A percentile compares a stretch with the other conserved stretches of the same genome.
Evolutionary conservation across 805 yeast genomes (phyloP).

Genomic region (Wickerhamiella azyma): DNA sequence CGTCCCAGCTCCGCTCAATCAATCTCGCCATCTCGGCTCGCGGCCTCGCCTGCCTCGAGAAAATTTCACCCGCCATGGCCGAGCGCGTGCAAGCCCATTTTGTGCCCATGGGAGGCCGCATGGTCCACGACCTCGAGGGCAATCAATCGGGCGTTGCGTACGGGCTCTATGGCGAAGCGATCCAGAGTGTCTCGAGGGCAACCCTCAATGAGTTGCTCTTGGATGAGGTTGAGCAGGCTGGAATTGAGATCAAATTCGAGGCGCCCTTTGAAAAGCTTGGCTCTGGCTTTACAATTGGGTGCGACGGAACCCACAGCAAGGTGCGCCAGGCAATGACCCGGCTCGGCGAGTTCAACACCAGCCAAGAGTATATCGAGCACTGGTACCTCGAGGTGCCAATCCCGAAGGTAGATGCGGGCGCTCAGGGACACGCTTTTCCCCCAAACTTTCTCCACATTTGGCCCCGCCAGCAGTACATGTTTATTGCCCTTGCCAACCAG

Average conservation of each 20-base stretch:
- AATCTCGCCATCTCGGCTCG: constrained; percentile 80
- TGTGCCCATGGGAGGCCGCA: constrained; percentile 79
- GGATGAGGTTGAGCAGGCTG: constrained; percentile 43
- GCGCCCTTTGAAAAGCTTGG: constrained; percentile 35
- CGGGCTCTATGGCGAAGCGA: constrained; percentile 70
- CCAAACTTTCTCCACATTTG: constrained; percentile 81
- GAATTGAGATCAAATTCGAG: constrained; percentile 38
- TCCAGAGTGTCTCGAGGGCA: constrained; percentile 73
- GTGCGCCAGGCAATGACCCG: constrained; percentile 58
- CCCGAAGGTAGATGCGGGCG: constrained; percentile 36
- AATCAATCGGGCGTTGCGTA: constrained; percentile 54
- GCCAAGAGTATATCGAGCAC: constrained; percentile 71
- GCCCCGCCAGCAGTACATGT: constrained; percentile 80
- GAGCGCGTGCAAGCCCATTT: constrained; percentile 41
- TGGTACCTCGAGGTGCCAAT: constrained; percentile 71
- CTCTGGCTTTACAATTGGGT: constrained; percentile 47
- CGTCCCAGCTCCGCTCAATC: constrained; percentile 37
- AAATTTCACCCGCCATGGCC: constrained; percentile 48
- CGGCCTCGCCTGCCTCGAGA: constrained; percentile 57
- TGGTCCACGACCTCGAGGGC: constrained; percentile 68
- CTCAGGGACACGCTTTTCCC: constrained; percentile 37
- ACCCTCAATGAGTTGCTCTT: constrained; percentile 51
- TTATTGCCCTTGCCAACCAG: constrained; percentile 73
- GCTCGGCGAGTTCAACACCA: constrained; percentile 49
- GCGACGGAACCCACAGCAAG: constrained; percentile 75